These are phyloP conservation scores for Rhodomyrtus tomentosa DNA, from an alignment of 345 rosid genomes.

Conservation along the genomic window DNA sequence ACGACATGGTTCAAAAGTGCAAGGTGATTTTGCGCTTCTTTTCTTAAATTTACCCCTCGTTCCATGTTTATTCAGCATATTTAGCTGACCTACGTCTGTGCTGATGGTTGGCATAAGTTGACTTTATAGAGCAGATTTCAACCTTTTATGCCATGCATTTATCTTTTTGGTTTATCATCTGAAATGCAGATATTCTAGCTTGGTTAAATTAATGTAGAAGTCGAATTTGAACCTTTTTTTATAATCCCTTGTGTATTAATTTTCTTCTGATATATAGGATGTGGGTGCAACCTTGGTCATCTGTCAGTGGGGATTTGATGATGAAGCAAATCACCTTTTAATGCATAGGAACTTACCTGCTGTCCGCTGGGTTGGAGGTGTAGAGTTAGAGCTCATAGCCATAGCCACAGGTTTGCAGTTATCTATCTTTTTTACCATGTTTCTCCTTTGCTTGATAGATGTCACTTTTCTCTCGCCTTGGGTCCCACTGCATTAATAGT, in stretches of 20 bases:
- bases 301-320: constrained; percentile 99
- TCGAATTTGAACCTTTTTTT: neutral
- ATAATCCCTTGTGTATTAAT: neutral
- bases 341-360: constrained; percentile 97
- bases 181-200: neutral
- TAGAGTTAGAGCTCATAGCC: constrained; percentile 94
- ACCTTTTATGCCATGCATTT: neutral
- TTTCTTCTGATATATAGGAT: constrained; percentile 44
- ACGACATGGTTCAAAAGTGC: constrained; percentile 95
- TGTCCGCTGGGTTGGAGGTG: constrained; percentile 99
- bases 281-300: constrained; percentile 94
- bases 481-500: neutral
- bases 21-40: constrained; percentile 31
- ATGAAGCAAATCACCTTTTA: constrained; percentile 93
- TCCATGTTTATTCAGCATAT: neutral
- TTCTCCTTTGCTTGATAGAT: neutral
- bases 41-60: neutral
- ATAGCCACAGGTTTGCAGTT: constrained; percentile 75
- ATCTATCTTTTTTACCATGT: neutral
- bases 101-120: neutral
- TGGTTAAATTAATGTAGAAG: neutral
- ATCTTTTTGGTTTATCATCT: neutral
- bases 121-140: neutral
- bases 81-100: neutral
- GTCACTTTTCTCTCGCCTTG: neutral